These are phyloP conservation scores for Starmerella powellii DNA, from an alignment of 805 yeast species.

Conservation along the genomic window DNA sequence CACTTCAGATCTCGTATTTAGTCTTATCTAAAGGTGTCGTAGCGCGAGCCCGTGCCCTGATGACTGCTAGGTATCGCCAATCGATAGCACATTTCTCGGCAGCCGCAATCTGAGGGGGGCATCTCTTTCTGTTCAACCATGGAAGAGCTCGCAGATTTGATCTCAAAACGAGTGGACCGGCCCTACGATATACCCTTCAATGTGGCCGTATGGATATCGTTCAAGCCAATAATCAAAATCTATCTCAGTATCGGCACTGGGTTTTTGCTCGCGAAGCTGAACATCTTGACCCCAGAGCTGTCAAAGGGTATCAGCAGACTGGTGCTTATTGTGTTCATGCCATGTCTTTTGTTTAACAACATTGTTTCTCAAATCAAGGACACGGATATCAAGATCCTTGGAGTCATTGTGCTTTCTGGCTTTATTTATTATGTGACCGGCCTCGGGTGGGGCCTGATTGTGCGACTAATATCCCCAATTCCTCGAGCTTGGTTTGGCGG, in stretches of 20 bases:
- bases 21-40: too few relatives aligned
- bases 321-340: slow-evolving; percentile 56
- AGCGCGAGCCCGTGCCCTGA: too few relatives aligned
- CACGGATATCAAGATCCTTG: slow-evolving; percentile 57
- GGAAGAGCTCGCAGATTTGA: not conserved
- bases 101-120: too few relatives aligned
- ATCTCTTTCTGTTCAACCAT: too few relatives aligned
- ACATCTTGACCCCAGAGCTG: slow-evolving; percentile 38
- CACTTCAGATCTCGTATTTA: too few relatives aligned
- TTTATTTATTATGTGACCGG: slow-evolving; percentile 38
- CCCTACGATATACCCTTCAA: slow-evolving; percentile 17
- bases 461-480: slow-evolving; percentile 40
- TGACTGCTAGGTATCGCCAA: too few relatives aligned
- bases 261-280: slow-evolving; percentile 46
- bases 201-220: slow-evolving; percentile 59
- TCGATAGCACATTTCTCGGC: too few relatives aligned
- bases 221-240: slow-evolving; percentile 78
- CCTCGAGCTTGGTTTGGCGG: slow-evolving; percentile 75
- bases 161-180: slow-evolving; percentile 4
- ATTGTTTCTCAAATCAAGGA: slow-evolving; percentile 55
- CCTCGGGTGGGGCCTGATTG: slow-evolving; percentile 32
- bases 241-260: slow-evolving; percentile 62
- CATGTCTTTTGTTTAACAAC: slow-evolving; percentile 64
- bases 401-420: slow-evolving; percentile 45
- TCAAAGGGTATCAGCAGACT: slow-evolving; percentile 48